Evolutionary conservation across 78 protist genomes (phyloP).

Genomic region (Capsaspora owczarzaki): DNA sequence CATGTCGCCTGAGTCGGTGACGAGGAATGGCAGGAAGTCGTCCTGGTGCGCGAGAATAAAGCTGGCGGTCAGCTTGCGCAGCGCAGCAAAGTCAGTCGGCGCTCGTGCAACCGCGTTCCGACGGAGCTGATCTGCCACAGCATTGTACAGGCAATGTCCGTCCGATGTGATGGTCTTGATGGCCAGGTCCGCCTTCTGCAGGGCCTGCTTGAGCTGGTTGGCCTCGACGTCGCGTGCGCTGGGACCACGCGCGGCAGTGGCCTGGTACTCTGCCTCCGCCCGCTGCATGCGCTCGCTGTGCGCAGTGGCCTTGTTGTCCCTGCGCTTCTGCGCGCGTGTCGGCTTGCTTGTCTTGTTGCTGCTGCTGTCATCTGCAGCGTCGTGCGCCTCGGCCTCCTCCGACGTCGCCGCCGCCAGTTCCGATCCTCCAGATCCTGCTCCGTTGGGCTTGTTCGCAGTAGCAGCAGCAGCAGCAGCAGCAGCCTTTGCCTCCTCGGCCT

Average conservation of each 20-base stretch:
- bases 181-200: background rate
- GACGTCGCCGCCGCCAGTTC: background rate
- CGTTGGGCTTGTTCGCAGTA: background rate
- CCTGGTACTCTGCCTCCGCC: too few species aligned
- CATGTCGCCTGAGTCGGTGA: background rate
- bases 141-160: background rate
- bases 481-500: background rate
- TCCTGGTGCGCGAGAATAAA: background rate
- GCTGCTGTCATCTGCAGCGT: background rate
- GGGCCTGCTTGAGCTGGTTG: background rate
- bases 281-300: too few species aligned
- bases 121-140: background rate
- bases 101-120: background rate
- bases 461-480: background rate
- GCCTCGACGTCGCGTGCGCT: background rate
- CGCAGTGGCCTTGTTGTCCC: too few species aligned
- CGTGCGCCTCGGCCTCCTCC: background rate
- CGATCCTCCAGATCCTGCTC: background rate
- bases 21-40: background rate
- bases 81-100: background rate
- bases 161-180: background rate
- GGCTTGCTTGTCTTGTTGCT: too few species aligned
- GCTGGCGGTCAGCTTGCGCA: background rate
- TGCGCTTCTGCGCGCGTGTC: too few species aligned
- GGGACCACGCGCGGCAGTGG: background rate